Evolutionary conservation across 1,284 basidiomycete genomes (phyloP), one percentile per base, ranked within the genome.

Genomic region (Leccinum fuscescens): DNA sequence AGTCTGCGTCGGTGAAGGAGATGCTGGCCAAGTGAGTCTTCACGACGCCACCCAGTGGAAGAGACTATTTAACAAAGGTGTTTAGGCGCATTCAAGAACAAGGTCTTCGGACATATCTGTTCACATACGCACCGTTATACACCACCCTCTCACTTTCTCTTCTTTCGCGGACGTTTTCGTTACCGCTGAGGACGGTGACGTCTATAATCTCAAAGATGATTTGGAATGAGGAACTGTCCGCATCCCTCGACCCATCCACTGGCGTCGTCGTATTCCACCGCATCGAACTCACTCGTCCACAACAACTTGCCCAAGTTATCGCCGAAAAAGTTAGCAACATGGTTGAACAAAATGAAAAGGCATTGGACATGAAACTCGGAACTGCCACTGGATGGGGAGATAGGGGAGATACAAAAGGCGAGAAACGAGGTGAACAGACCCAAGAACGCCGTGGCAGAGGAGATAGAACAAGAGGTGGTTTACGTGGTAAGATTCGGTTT

Each of bases 201-300:
- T 96, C 95, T 24, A 88, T 98, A 68, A 92, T 98, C 53, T 96
- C 93, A 52, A 94, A 95, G 78, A 98, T 99, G 97, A 98, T 99
- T 71, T 98, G 96, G 94, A 94, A 86, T 69, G 97, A 98, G 73
- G 96, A 98, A 74, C 82, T 99, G 14, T 84, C 92, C 8, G 97
- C 96, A 1, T 96, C 94, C 33, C 81, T 99, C 60, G 97, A 99
- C 74, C 93, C 93, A 74, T 88, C 92, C 17, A 87, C 88, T 56
- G 86, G 88, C 58, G 93, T 96, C 51, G 81, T 97, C 55, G 88
- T 96, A 54, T 94, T 98, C 82, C 92, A 96, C 74, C 88, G 92
- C 57, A 85, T 94, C 57, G 94, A 98, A 69, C 83, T 94, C 50
- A 86, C 92, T 33, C 89, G 93, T 58, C 82, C 92, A n/a, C 96